A percentile compares a stretch with the other conserved stretches of the same genome.
These are phyloP conservation scores for Paracoccidioides lutzii DNA, from an alignment of 2,329 filamentous ascomycete species.

Conservation along the genomic window DNA sequence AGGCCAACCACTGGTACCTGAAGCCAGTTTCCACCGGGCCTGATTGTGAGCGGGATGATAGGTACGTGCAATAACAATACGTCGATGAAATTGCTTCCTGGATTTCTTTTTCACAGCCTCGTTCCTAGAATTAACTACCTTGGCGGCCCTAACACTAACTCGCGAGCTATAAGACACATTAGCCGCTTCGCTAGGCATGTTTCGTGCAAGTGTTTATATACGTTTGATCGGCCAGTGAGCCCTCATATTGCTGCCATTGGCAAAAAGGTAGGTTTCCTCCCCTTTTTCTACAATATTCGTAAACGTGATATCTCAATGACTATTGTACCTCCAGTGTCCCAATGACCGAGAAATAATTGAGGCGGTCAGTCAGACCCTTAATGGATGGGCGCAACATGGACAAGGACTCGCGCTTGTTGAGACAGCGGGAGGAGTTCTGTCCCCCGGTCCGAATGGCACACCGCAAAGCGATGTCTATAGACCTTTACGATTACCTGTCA, in stretches of 20 bases:
- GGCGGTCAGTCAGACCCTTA: slow-evolving; percentile 35
- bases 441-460: slow-evolving; percentile 60
- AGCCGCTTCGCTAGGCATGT: slow-evolving; percentile 43
- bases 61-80: slow-evolving; percentile 31
- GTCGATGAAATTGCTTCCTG: background rate
- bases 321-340: slow-evolving; percentile 28
- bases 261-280: slow-evolving; percentile 27
- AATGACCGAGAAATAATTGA: slow-evolving; percentile 41
- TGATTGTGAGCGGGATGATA: slow-evolving; percentile 54
- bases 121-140: background rate
- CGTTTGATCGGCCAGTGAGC: slow-evolving; percentile 62
- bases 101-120: background rate
- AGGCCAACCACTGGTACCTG: slow-evolving; percentile 44
- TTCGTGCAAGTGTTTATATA: slow-evolving; percentile 51
- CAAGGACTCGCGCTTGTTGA: slow-evolving; percentile 39
- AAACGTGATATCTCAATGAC: background rate
- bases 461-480: slow-evolving; percentile 68
- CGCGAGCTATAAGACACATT: slow-evolving; percentile 44
- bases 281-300: background rate
- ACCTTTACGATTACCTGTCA: slow-evolving; percentile 56
- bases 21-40: slow-evolving; percentile 75
- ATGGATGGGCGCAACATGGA: slow-evolving; percentile 13
- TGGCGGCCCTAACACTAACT: background rate
- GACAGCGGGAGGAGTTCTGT: slow-evolving; percentile 72
- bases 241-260: slow-evolving; percentile 58